Base-by-base conservation (phyloP, 2,329 filamentous ascomycete genomes). In the Tolypocladium endophyticum region DNA sequence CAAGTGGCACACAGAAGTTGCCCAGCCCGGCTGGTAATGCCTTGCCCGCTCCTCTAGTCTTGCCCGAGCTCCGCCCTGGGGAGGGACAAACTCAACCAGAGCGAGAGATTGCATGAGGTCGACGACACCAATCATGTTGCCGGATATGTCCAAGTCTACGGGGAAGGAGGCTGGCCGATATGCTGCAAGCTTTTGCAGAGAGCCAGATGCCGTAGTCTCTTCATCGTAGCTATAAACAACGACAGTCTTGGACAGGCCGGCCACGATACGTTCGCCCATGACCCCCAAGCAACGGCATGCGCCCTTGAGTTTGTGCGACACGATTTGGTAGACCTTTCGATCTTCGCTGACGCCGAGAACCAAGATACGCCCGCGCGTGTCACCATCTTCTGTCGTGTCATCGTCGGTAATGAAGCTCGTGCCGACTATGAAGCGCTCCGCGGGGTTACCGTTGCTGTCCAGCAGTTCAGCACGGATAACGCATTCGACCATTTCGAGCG, bases 51-150 rank as follows among this genome's bases (percentile, higher is more conserved):
- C 91, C 0, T 79, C 78, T 9, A 97, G 79, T 58, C 79, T 82
- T 58, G 87, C 83, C 14, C 80, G 74, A n/a, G 82, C 73, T 0
- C 81, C 84, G 3, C 82, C 74, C 28, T 79, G 72, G 2, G 84
- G 81, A 3, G 81, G 80, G 0, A 80, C 77, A 69, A 88, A 94
- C 69, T 94, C 81, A 11, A 97, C 78, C 7, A 97, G 76, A 1
- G 88, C 87, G 30, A 96, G 79, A 1, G 90, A 96, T 75, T 97
- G 97, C 89, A 96, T 97, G 54, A 99, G 77, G 69, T 99, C 94
- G 0, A 88, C 89, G 12, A 97, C 86, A 0, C 89, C 90, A 63
- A 99, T 92, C 30, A 84, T 79, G 65, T 87, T 86, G 1, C 83
- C 88, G 1, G 85, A 83, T 18, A 97, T 82, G 12, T 87, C 85